Percentiles rank a stretch among this genome's conserved stretches.
Conservation (phyloP, 768 basidiomycete genomes). For the Suillus subaureus region DNA sequence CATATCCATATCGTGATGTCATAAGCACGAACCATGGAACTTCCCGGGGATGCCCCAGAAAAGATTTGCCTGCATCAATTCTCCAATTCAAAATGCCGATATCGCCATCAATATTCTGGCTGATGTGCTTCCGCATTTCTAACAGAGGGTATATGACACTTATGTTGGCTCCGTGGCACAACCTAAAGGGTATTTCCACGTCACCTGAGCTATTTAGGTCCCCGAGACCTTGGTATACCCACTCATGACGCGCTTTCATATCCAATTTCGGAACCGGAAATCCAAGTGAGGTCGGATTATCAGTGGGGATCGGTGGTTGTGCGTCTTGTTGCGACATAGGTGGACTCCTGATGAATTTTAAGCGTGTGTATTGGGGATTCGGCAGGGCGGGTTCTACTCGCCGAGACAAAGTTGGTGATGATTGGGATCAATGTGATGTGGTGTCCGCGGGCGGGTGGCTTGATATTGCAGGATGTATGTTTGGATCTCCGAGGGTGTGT, state of each 20-base stretch:
- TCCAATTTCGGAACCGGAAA: slow-evolving; percentile 5
- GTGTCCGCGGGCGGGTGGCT: not conserved
- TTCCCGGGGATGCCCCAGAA: slow-evolving; percentile 5
- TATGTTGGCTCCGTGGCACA: slow-evolving; percentile 1
- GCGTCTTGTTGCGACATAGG: not conserved
- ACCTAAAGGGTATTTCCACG: slow-evolving; percentile 14
- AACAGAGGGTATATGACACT: not conserved
- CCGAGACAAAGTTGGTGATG: too few species aligned
- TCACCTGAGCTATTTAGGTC: slow-evolving; percentile 5
- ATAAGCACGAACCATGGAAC: not conserved
- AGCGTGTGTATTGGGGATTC: not conserved
- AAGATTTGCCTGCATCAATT: not conserved
- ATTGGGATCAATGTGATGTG: not conserved
- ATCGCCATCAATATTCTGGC: slow-evolving; percentile 1
- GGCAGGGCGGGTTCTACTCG: not conserved
- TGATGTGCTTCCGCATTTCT: not conserved
- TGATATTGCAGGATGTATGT: too few species aligned
- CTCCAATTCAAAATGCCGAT: not conserved
- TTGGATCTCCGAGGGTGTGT: not conserved
- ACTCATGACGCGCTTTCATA: slow-evolving; percentile 11
- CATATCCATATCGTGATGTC: slow-evolving; percentile 4
- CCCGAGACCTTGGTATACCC: slow-evolving; percentile 5
- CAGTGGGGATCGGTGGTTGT: slow-evolving; percentile 9
- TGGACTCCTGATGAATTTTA: not conserved
- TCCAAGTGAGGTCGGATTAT: not conserved